These are phyloP conservation scores for Lactuca sativa DNA, from an alignment of 129 eudicot genomes.

Conservation along the genomic window DNA sequence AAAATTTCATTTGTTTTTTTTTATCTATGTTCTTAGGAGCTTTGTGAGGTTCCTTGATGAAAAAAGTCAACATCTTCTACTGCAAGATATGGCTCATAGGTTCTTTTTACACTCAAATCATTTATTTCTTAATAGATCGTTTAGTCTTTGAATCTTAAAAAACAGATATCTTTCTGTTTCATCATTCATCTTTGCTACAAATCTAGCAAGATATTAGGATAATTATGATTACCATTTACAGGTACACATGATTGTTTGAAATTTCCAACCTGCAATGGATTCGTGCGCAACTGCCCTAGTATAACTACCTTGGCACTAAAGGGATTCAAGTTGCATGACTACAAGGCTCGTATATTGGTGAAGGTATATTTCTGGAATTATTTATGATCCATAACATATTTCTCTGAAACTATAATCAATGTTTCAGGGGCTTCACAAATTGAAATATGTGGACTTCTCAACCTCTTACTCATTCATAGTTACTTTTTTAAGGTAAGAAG, in stretches of 20 bases:
- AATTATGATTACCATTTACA: constrained; percentile 30
- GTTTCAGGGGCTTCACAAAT: constrained; percentile 64
- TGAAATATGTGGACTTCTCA: constrained; percentile 68
- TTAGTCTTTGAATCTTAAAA: constrained; percentile 77
- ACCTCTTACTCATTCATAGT: constrained; percentile 64
- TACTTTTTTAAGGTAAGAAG: constrained; percentile 57
- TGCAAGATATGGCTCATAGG: too few relatives aligned
- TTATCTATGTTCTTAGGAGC: too few relatives aligned
- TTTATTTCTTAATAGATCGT: constrained; percentile 63
- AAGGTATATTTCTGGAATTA: constrained; percentile 44
- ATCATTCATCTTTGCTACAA: background rate
- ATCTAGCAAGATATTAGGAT: background rate
- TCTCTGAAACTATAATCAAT: background rate
- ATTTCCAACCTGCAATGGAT: constrained; percentile 66
- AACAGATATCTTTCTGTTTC: constrained; percentile 49
- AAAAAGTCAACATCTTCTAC: too few relatives aligned
- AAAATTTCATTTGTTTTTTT: too few relatives aligned
- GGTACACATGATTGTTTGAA: constrained; percentile 87
- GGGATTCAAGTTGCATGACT: constrained; percentile 66
- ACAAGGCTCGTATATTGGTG: constrained; percentile 56
- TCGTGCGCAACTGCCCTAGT: constrained; percentile 62
- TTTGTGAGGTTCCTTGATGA: too few relatives aligned
- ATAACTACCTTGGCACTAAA: constrained; percentile 56
- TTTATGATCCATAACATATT: background rate
- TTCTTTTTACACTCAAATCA: too few relatives aligned